A percentile compares a stretch with the other conserved stretches of the same genome.
phyloP scores from a whole-genome alignment of 768 basidiomycete species.

The Cystoderma amianthinum region DNA sequence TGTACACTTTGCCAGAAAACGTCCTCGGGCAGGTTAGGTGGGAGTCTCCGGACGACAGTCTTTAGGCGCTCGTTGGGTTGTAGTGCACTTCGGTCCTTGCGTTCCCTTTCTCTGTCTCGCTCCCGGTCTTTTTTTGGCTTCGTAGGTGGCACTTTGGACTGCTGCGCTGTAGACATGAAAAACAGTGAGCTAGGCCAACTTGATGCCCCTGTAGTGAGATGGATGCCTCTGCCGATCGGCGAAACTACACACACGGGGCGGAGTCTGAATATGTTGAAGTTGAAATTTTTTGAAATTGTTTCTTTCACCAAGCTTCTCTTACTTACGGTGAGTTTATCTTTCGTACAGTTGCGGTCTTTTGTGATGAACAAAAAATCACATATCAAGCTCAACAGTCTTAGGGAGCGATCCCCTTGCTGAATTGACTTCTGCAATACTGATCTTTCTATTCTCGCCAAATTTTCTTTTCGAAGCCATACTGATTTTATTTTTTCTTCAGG shows the following conservation, averaged over 20 bases:
- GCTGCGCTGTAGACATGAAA: slow-evolving; percentile 10
- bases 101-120: slow-evolving; percentile 24
- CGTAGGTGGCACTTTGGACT: slow-evolving; percentile 13
- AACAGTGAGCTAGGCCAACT: slow-evolving; percentile 9
- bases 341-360: background rate
- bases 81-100: slow-evolving; percentile 19
- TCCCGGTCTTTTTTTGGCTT: slow-evolving; percentile 30
- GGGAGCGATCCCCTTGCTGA: slow-evolving; percentile 41
- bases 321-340: too few species aligned
- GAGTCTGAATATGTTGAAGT: slow-evolving; percentile 2
- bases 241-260: background rate
- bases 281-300: too few species aligned
- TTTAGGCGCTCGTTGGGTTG: slow-evolving; percentile 63
- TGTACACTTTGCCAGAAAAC: slow-evolving; percentile 92
- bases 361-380: slow-evolving; percentile 52
- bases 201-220: background rate
- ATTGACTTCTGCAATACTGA: slow-evolving; percentile 58
- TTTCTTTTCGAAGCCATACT: slow-evolving; percentile 3
- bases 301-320: too few species aligned
- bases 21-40: slow-evolving; percentile 86
- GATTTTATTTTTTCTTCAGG: slow-evolving; percentile 6
- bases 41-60: slow-evolving; percentile 80
- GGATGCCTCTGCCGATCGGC: background rate
- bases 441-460: slow-evolving; percentile 7
- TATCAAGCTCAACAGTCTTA: slow-evolving; percentile 65